Base-by-base conservation (phyloP, 1,284 basidiomycete genomes). In the Sphaerobolus stellatus region DNA sequence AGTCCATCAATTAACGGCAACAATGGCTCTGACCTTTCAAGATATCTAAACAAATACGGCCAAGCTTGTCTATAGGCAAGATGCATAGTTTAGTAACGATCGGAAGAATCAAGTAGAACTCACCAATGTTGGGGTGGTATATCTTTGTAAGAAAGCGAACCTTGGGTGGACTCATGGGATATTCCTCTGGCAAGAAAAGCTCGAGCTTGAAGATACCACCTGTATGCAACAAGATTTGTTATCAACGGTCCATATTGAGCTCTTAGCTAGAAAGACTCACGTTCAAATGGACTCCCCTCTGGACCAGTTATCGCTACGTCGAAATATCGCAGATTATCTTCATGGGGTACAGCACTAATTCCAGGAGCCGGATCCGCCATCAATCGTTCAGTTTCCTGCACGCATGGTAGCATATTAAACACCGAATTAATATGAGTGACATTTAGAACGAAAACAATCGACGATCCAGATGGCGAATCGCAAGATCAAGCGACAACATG, bases 111-210 rank as follows among this genome's bases (percentile, higher is more conserved):
- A 11, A 38, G 45, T 29, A 27, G 47, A 16, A 33, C 40, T 50
- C 67, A 96, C 94, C 95, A 73, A 99, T 99, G 74, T 99, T 99
- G 33, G 97, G 97, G 74, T 99, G 97, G 78, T 99, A 99, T 78
- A 99, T 97, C 87, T 97, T 97, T 59, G 96, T 98, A 63, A 98
- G 76, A 79, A 99, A 99, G 60, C 97, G 84, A 56, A 99, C 97
- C 75, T 98, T 99, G 29, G 97, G 97, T 0, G 97, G 95, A 50
- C 90, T 91, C 96, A 99, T 98, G 1, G 96, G 96, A 73, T 99
- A 99, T 70, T 98, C 96, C 71, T 98, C 96, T 1, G 97, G 95
- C 43, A 99, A 78, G 77, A 98, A 99, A 45, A 99, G 80, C 74
- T 99, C 97, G 31, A 98, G 81, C 66, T 88, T 91, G 79, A 99